Evolutionary conservation across 2,329 filamentous ascomycete species (phyloP).

Genomic region (Botrytis paeoniae): DNA sequence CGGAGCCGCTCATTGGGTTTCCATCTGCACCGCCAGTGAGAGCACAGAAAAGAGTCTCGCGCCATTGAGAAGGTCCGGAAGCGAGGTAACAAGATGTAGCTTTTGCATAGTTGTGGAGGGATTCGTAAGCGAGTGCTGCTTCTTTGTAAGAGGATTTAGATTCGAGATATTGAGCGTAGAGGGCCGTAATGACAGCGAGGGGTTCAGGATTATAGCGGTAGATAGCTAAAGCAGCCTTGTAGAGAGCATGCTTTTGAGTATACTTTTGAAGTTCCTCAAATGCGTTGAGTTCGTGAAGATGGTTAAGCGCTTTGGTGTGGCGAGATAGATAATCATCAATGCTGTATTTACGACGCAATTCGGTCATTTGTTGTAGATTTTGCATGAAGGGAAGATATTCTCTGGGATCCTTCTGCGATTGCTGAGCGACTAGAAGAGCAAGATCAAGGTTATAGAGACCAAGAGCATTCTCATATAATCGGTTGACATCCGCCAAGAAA

Average conservation of each 20-base stretch:
- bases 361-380: constrained; percentile 71
- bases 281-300: constrained; percentile 68
- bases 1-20: constrained; percentile 40
- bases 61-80: constrained; percentile 76
- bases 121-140: constrained; percentile 89
- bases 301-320: constrained; percentile 70
- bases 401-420: constrained; percentile 90
- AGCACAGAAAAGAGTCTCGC: constrained; percentile 81
- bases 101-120: constrained; percentile 66
- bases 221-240: constrained; percentile 71
- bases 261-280: constrained; percentile 80
- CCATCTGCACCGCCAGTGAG: constrained; percentile 30
- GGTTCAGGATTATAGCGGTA: constrained; percentile 77
- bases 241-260: constrained; percentile 74
- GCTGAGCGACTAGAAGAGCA: constrained; percentile 85
- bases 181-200: constrained; percentile 64
- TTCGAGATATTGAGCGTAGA: constrained; percentile 78
- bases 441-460: constrained; percentile 91
- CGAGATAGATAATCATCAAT: constrained; percentile 87
- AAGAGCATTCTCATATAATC: constrained; percentile 84
- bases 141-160: constrained; percentile 75
- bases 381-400: constrained; percentile 97
- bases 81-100: constrained; percentile 82
- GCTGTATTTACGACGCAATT: constrained; percentile 69
- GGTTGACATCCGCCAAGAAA: constrained; percentile 92